Base-by-base conservation (phyloP, 371 early-diverging fungal genomes). In the Fennellomyces sp. region DNA sequence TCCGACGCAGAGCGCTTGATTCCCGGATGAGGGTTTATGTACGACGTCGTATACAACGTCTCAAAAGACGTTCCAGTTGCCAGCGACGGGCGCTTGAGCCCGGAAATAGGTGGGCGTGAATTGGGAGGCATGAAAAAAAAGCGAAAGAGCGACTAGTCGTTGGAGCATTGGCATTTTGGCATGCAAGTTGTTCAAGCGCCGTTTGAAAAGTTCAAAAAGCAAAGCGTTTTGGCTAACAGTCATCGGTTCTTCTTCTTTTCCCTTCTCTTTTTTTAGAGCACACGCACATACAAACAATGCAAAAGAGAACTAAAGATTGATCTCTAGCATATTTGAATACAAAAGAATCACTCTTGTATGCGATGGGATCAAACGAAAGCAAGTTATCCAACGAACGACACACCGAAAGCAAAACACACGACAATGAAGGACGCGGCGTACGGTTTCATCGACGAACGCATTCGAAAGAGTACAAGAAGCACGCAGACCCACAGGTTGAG, bases 21-120 rank as follows among this genome's bases (percentile, higher is more conserved):
- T 2, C 47, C 54, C 17, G 51, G 60, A 26, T 50, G 49, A 11
- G 55, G 55, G 5, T 54, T 47, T 8, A 61, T 12, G 27, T 61
- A 61, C 1, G 61, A 61, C 23, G 61, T 47, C 1, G 61, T 61
- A 21, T 61, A 61, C 6, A 61, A 55, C 17, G 61, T 49, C 17
- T 55, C 61, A 26, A 61, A 61, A 1, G 54, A 35, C 35, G 47
- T 50, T 2, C 49, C 38, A 27, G 27, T 35, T 12, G 31, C 41
- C 10, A 57, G 2, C 39, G 61, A 54, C 17, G 49, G 45, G 21
- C 55, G 55, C 19, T 33, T 21, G 3, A 23, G 26, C 12, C 55
- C 49, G 5, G 55, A 35, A 11, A 61, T 48, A 17, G 49, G 54
- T 5, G 54, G 55, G 13, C 57, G 42, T 26, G 42, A 29, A 15